phyloP scores from a whole-genome alignment of 192 early-diverging fungal species.

The Paraglomus brasilianum region DNA sequence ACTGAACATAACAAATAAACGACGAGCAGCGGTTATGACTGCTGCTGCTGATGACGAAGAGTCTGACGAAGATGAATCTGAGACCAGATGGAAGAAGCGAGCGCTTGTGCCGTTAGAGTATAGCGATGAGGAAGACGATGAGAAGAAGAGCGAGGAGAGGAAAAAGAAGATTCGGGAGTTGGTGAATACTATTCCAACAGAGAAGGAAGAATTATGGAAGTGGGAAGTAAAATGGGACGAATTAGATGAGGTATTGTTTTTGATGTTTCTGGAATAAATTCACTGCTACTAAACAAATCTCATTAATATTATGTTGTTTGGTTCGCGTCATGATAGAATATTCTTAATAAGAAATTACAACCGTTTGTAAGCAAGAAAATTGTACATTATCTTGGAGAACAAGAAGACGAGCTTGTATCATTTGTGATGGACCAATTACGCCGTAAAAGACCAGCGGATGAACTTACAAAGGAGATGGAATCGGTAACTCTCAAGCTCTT shows the following conservation, averaged over 20 bases:
- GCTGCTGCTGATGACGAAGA: conserved; percentile 37
- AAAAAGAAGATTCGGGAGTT: conserved; percentile 62
- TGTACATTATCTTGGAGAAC: conserved; percentile 74
- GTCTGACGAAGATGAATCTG: conserved; percentile 54
- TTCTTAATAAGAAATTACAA: conserved; percentile 65
- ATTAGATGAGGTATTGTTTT: conserved; percentile 60
- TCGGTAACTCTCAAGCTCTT: conserved; percentile 48
- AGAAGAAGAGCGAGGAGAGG: conserved; percentile 69
- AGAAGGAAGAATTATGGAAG: conserved; percentile 62
- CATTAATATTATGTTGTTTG: not conserved
- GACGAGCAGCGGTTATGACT: conserved; percentile 31
- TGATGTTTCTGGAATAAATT: not conserved
- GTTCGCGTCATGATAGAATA: conserved; percentile 35
- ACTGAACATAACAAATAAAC: conserved; percentile 35
- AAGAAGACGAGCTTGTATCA: conserved; percentile 74
- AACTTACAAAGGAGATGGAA: conserved; percentile 75
- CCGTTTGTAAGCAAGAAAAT: conserved; percentile 82
- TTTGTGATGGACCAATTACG: conserved; percentile 75
- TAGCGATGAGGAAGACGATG: conserved; percentile 47
- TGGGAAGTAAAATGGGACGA: conserved; percentile 79
- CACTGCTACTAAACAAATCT: conserved; percentile 26
- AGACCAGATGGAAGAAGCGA: conserved; percentile 46
- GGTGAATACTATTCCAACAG: conserved; percentile 68
- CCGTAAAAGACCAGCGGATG: conserved; percentile 60
- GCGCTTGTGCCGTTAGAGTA: conserved; percentile 53